These are phyloP conservation scores for Fusarium tanahbumbuense DNA, from an alignment of 2,329 filamentous ascomycete genomes.

Conservation along the genomic window DNA sequence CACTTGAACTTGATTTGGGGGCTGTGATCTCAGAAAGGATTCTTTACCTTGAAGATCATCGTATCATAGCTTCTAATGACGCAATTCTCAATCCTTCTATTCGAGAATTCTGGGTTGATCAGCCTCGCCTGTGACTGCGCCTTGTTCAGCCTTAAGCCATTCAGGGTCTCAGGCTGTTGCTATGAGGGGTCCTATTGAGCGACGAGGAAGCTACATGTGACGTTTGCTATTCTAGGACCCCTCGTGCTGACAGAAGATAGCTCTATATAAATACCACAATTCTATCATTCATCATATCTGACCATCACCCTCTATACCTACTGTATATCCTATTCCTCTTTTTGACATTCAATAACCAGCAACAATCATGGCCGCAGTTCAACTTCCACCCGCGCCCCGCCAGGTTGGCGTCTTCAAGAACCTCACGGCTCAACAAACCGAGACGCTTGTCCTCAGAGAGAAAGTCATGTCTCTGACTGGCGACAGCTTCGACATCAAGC, in stretches of 20 bases:
- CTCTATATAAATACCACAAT: neutral
- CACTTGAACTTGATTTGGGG: neutral
- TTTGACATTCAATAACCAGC: neutral
- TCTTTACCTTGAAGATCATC: neutral
- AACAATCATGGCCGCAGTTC: slow-evolving; percentile 26
- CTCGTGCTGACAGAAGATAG: neutral
- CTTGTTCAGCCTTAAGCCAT: neutral
- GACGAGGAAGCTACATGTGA: neutral
- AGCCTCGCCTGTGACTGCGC: neutral
- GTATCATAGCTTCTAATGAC: neutral
- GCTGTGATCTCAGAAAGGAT: neutral
- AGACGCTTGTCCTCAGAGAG: slow-evolving; percentile 69
- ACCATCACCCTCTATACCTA: neutral
- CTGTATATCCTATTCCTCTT: neutral
- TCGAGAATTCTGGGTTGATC: neutral
- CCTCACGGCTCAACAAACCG: slow-evolving; percentile 53
- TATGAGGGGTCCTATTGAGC: neutral
- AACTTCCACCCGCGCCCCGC: slow-evolving; percentile 48
- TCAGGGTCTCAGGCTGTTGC: neutral
- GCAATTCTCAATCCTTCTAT: neutral
- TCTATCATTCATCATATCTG: neutral
- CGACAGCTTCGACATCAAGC: slow-evolving; percentile 73
- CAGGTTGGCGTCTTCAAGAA: slow-evolving; percentile 56
- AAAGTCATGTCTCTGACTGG: slow-evolving; percentile 71
- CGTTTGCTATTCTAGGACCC: neutral